A percentile compares a stretch with the other conserved stretches of the same genome.
Evolutionary conservation across 208 protist species (phyloP).

Genomic region (Lotmaria passim): DNA sequence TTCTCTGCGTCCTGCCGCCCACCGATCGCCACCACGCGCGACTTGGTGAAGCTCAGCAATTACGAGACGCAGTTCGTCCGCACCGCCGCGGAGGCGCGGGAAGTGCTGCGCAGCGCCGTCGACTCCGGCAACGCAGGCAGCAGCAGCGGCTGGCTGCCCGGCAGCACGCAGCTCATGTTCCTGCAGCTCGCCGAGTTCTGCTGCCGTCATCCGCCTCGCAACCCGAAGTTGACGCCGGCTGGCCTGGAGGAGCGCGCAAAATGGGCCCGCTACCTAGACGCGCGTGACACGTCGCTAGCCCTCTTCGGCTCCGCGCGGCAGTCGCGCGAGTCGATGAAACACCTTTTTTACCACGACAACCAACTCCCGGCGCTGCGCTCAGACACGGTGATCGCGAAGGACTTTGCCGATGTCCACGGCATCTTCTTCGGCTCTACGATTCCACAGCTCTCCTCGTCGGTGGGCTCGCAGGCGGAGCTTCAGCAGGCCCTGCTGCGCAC

Average conservation of each 20-base stretch:
- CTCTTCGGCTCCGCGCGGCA: constrained; percentile 85
- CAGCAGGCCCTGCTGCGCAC: constrained; percentile 32
- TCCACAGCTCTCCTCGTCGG: constrained; percentile 15
- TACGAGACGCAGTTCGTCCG: constrained; percentile 63
- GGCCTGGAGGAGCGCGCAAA: constrained; percentile 76
- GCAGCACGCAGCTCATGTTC: constrained; percentile 62
- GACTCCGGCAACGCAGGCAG: constrained; percentile 43
- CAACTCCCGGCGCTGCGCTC: constrained; percentile 70
- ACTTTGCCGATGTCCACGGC: constrained; percentile 64
- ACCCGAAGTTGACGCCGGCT: constrained; percentile 74
- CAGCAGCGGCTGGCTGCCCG: constrained; percentile 32
- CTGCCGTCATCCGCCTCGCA: constrained; percentile 65
- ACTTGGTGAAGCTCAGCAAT: constrained; percentile 53
- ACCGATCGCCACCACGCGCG: constrained; percentile 32
- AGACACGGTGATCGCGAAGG: constrained; percentile 62
- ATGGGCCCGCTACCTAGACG: constrained; percentile 85
- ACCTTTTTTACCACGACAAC: constrained; percentile 88
- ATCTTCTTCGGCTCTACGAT: constrained; percentile 45
- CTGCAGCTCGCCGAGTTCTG: constrained; percentile 75
- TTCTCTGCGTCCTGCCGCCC: constrained; percentile 30
- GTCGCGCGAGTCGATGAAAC: constrained; percentile 84
- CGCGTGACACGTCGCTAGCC: constrained; percentile 83
- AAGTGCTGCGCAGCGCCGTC: constrained; percentile 54
- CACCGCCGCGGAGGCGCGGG: constrained; percentile 64
- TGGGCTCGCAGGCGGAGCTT: constrained; percentile 20